Conservation (phyloP, 176 grass and related monocot species). For the Tuctoria greenei region DNA sequence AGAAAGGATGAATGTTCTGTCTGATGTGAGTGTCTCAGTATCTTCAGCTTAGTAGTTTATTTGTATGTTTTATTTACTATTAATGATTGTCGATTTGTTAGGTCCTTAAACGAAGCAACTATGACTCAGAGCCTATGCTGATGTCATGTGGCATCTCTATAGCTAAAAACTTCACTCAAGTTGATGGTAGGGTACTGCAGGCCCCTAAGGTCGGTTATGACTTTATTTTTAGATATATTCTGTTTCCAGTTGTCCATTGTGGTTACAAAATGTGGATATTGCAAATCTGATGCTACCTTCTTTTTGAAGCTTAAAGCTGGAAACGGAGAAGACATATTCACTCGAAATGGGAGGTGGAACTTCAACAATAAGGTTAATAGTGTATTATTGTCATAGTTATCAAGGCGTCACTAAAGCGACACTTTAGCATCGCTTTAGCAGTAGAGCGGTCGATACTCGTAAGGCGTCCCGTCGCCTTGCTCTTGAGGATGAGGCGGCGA, state of each 20-base stretch:
- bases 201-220: slow-evolving; percentile 57
- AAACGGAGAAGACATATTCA: slow-evolving; percentile 68
- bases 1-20: slow-evolving; percentile 71
- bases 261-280: background rate
- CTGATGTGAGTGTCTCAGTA: slow-evolving; percentile 44
- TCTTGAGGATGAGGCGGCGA: no score
- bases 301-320: slow-evolving; percentile 69
- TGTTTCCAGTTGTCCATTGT: background rate
- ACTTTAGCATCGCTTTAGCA: no score
- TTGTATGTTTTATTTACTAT: background rate
- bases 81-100: slow-evolving; percentile 29
- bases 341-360: slow-evolving; percentile 83
- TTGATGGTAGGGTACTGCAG: slow-evolving; percentile 66
- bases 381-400: no score
- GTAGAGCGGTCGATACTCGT: no score
- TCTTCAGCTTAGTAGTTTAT: background rate
- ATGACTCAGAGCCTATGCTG: slow-evolving; percentile 77
- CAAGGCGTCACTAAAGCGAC: no score
- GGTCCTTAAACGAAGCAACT: slow-evolving; percentile 58
- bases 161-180: slow-evolving; percentile 56
- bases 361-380: slow-evolving; percentile 81
- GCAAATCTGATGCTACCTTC: background rate
- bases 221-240: background rate
- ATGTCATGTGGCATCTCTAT: slow-evolving; percentile 66
- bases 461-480: no score